phyloP scores from a whole-genome alignment of 2,329 filamentous ascomycete species.

The Xylaria hypoxylon region DNA sequence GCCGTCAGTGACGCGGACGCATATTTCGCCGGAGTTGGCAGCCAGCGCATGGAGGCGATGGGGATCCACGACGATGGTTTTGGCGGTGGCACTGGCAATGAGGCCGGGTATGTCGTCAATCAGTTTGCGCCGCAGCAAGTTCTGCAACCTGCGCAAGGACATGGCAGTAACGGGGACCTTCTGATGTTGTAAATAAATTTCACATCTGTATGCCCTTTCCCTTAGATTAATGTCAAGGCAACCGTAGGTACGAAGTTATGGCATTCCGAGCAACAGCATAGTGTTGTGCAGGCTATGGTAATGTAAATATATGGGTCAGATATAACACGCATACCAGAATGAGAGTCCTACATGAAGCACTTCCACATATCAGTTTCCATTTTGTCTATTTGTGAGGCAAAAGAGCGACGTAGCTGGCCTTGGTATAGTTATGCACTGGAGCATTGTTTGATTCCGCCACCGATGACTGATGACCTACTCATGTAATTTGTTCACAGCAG shows the following conservation, averaged over 20 bases:
- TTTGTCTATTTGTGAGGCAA: background rate
- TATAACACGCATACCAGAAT: slow-evolving; percentile 4
- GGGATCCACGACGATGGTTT: slow-evolving; percentile 71
- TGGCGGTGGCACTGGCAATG: slow-evolving; percentile 66
- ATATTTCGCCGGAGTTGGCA: slow-evolving; percentile 85
- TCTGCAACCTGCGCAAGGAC: slow-evolving; percentile 75
- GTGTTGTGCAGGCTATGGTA: background rate
- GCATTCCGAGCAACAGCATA: background rate
- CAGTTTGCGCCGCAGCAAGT: slow-evolving; percentile 83
- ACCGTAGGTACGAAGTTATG: background rate
- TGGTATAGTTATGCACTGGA: background rate
- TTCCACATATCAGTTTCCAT: background rate
- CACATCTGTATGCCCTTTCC: background rate
- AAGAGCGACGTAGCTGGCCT: background rate
- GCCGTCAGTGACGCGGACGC: slow-evolving; percentile 88
- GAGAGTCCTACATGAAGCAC: background rate
- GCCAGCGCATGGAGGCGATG: slow-evolving; percentile 79
- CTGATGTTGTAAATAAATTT: slow-evolving; percentile 66
- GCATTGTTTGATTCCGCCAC: background rate
- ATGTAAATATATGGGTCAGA: slow-evolving; percentile 7
- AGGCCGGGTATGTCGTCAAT: slow-evolving; percentile 78
- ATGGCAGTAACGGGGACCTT: slow-evolving; percentile 76
- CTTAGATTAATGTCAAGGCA: background rate
- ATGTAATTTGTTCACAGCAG: background rate
- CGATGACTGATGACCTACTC: background rate